Evolutionary conservation across 371 early-diverging fungal genomes (phyloP), one percentile per base, ranked within the genome.

Genomic region (Coemansia sp.): DNA sequence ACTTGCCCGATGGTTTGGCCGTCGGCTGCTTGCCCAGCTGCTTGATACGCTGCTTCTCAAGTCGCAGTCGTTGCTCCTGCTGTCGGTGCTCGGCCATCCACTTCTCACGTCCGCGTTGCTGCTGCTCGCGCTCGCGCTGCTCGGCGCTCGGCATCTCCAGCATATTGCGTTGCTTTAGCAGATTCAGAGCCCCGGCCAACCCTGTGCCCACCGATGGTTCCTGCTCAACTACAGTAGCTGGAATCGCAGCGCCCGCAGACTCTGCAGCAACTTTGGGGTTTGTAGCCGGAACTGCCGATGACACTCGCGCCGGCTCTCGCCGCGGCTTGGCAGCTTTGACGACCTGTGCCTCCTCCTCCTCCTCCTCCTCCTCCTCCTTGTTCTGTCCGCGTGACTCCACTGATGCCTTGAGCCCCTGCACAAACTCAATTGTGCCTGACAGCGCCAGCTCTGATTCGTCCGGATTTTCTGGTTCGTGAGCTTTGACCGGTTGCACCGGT

Each of bases 141-240:
- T 69, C 69, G n/a, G 70, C 76, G 55, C 61, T 71, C 35, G 66
- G 62, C 7, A 60, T 68, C 7, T 76, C 71, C 4, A 76, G 45
- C 62, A 70, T 83, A 65, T 87, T 94, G 68, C 90, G 90, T 63
- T 93, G 89, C 36, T 74, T 83, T 16, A 96, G 76, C 26, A 94
- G 78, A 0, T 84, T 84, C 4, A 97, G 67, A 0, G 96, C 93
- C 0, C 94, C 91, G 11, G 87, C 93, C 41, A 97, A 74, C n/a
- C 96, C 95, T 12, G 78, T 63, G 50, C 89, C 85, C 8, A 95
- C 87, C 0, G 90, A 68, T 5, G 93, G 93, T 65, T 96, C 95
- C 57, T 93, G 91, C 68, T 76, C 48, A 1, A 47, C 53, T 26
- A 53, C 36, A 26, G 9, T 10, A 5, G 43, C 45, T 8, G 57